phyloP scores from a whole-genome alignment of 2,329 filamentous ascomycete species.

The Immersiporthe knoxdaviesiana region DNA sequence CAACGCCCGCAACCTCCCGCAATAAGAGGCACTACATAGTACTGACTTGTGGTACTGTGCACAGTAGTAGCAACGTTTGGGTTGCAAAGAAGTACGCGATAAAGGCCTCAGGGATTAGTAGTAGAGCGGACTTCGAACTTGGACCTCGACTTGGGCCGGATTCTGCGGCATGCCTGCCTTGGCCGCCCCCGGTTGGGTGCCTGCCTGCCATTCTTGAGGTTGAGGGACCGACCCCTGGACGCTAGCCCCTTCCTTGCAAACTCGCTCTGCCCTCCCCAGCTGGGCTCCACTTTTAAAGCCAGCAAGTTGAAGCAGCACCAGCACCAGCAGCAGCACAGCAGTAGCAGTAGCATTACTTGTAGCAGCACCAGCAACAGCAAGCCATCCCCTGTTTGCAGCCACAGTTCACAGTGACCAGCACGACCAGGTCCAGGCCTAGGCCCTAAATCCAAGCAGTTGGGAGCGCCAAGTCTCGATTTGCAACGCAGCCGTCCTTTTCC shows the following conservation, averaged over 20 bases:
- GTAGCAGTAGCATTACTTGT: too few relatives aligned
- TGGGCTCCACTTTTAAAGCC: neutral
- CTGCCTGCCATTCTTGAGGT: neutral
- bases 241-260: conserved; percentile 2
- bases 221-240: neutral
- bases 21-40: neutral
- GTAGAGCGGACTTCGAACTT: neutral
- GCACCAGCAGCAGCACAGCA: neutral
- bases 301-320: neutral
- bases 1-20: conserved; percentile 1
- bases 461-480: conserved; percentile 8
- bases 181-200: too few relatives aligned
- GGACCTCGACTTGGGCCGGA: neutral
- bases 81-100: neutral
- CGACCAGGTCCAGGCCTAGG: conserved; percentile 4
- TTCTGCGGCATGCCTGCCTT: neutral
- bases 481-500: neutral
- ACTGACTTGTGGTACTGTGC: neutral
- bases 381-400: neutral
- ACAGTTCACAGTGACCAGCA: neutral
- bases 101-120: neutral
- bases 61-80: neutral
- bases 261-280: neutral
- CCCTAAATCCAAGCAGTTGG: conserved; percentile 6
- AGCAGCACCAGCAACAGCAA: neutral